Evolutionary conservation across 2,329 filamentous ascomycete species (phyloP).

Genomic region (Neospermospora avenae): DNA sequence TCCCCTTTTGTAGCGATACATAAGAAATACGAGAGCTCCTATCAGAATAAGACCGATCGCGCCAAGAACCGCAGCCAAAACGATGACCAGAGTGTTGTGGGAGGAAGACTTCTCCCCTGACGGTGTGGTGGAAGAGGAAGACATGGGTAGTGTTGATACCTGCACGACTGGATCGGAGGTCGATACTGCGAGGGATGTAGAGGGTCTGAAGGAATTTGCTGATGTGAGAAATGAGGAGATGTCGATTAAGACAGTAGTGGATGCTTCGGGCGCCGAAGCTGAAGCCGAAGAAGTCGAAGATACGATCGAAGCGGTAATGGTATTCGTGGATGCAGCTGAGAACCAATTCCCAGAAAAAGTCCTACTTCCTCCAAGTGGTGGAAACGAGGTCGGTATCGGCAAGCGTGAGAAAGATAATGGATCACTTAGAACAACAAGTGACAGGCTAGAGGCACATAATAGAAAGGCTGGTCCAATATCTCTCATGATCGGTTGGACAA

Average conservation of each 20-base stretch:
- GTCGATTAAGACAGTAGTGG: slow-evolving; percentile 18
- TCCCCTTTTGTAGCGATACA: slow-evolving; percentile 23
- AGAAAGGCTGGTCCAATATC: slow-evolving; percentile 13
- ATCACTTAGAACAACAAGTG: slow-evolving; percentile 14
- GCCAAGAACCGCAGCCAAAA: slow-evolving; percentile 30
- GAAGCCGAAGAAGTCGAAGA: slow-evolving; percentile 6
- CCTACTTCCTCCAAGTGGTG: neutral
- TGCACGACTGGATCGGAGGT: slow-evolving; percentile 6
- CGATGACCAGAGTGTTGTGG: slow-evolving; percentile 25
- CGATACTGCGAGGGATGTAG: neutral
- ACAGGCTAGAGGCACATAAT: slow-evolving; percentile 17
- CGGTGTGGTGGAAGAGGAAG: slow-evolving; percentile 15
- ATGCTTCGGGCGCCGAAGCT: neutral
- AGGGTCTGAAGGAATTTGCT: slow-evolving; percentile 1
- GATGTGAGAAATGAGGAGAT: slow-evolving; percentile 20
- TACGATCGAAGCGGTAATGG: slow-evolving; percentile 11
- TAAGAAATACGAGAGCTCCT: slow-evolving; percentile 20
- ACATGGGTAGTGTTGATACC: slow-evolving; percentile 14
- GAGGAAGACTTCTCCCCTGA: neutral
- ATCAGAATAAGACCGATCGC: slow-evolving; percentile 27
- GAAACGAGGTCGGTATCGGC: neutral
- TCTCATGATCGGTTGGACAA: slow-evolving; percentile 23
- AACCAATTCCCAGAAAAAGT: neutral
- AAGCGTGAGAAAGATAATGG: neutral
- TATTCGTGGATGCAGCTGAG: slow-evolving; percentile 6